Conservation (phyloP, 768 basidiomycete species). For the Clitopilus passeckerianus region DNA sequence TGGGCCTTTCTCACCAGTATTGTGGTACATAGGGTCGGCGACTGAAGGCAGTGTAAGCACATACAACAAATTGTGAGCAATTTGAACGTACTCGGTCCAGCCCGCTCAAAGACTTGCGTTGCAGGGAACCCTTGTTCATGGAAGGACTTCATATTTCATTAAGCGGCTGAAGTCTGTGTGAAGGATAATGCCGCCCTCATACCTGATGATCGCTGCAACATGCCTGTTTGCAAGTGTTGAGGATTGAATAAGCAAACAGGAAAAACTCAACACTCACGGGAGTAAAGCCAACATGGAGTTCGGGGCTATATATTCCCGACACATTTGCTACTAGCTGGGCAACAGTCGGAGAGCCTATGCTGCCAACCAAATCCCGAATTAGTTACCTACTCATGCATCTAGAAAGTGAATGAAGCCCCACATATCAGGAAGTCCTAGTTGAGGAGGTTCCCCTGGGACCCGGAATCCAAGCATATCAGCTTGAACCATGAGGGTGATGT, state of each 20-base stretch:
- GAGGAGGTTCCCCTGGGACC: constrained; percentile 69
- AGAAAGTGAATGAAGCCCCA: constrained; percentile 22
- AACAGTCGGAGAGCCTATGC: constrained; percentile 62
- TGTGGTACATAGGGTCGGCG: constrained; percentile 87
- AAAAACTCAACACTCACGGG: constrained; percentile 32
- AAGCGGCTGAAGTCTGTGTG: background rate
- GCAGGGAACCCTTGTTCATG: constrained; percentile 80
- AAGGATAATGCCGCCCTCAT: background rate
- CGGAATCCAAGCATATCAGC: constrained; percentile 93
- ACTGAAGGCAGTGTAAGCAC: constrained; percentile 36
- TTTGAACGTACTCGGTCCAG: constrained; percentile 55
- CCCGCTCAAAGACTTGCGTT: constrained; percentile 85
- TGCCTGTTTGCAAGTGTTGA: constrained; percentile 31
- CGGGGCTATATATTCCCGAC: constrained; percentile 76
- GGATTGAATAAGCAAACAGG: background rate
- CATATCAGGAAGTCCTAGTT: constrained; percentile 76
- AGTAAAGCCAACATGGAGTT: constrained; percentile 66
- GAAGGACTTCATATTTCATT: constrained; percentile 52
- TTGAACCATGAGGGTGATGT: constrained; percentile 82
- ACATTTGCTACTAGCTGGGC: constrained; percentile 71
- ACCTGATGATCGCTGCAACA: constrained; percentile 94
- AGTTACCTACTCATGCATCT: too few species aligned
- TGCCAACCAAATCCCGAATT: constrained; percentile 3
- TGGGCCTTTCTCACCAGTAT: constrained; percentile 48
- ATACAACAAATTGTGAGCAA: background rate